Base-by-base conservation (phyloP, 768 basidiomycete genomes). In the Amanita muscaria region DNA sequence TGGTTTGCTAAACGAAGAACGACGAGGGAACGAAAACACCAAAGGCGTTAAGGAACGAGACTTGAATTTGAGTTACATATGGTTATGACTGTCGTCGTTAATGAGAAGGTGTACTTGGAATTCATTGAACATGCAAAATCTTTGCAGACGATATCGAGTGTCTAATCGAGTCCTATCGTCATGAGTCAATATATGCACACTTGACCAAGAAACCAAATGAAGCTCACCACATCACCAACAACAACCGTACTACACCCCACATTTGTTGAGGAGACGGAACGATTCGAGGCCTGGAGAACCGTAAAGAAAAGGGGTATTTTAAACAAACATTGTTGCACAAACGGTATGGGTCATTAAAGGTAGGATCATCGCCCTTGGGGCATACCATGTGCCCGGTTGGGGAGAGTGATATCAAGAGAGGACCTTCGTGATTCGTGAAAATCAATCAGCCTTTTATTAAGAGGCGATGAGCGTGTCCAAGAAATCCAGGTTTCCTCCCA, bases 261-360 rank as follows among this genome's bases (percentile, higher is more conserved):
- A 3, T 61, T 62, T 55, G 76, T 71, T 63, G 42, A 71, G 64
- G 10, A 75, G 53, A 30, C 61, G 65, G 50, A 76, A 65, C 1
- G 64, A 66, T 49, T 79, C 70, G 5, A 82, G 64, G 4, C 75
- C 71, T 6, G 71, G n/a, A 15, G 86, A 80, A 38, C 94, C 93
- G 56, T 98, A 97, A 39, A 97, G 78, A 1, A 87, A 81, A 52
- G 83, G 80, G 2, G 62, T 98, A 97, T 64, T 99, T 93, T 59
- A 97, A 98, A 30, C 96, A 91, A 56, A 98, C 96, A 41, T 83
- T 68, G 56, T 99, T 99, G 67, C 83, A 96, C 3, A 99, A 78
- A 19, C 96, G 80, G 66, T 93, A 98, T 0, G 96, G 96, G 25
- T 98, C 96, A 2, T 75, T 73, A 65, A 83, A 98, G 40, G 72